These are phyloP conservation scores for Chrysanthemum lavandulifolium DNA, from an alignment of 129 eudicot genomes.

Conservation along the genomic window DNA sequence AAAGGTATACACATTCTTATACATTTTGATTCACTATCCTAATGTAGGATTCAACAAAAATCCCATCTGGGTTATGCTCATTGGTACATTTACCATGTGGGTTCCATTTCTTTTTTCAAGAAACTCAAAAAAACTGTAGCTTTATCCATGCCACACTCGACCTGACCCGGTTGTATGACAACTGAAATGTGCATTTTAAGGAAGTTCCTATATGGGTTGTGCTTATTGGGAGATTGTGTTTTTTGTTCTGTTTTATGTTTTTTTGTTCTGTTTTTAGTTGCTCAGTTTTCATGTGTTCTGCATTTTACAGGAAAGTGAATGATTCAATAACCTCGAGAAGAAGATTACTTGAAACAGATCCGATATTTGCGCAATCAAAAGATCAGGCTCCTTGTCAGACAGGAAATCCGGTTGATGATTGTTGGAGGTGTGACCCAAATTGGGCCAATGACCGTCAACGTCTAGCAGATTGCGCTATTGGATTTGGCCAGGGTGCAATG, in stretches of 20 bases:
- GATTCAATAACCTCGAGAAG: slow-evolving; percentile 66
- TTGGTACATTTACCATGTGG: slow-evolving; percentile 1
- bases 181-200: neutral
- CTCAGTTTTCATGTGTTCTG: slow-evolving; percentile 12
- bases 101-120: neutral
- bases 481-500: slow-evolving; percentile 78
- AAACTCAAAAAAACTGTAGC: neutral
- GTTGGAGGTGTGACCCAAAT: slow-evolving; percentile 89
- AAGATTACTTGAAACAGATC: slow-evolving; percentile 37
- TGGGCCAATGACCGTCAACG: slow-evolving; percentile 82
- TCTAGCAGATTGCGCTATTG: slow-evolving; percentile 85
- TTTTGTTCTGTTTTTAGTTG: neutral
- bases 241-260: neutral
- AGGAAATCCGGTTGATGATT: slow-evolving; percentile 95
- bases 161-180: neutral
- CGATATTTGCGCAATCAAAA: slow-evolving; percentile 15
- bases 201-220: slow-evolving; percentile 25
- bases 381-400: slow-evolving; percentile 52
- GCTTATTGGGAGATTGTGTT: neutral
- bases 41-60: neutral
- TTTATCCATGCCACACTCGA: neutral
- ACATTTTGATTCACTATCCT: neutral
- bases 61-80: slow-evolving; percentile 4
- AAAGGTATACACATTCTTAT: slow-evolving; percentile 42
- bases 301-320: slow-evolving; percentile 53